Conservation (phyloP, 2,329 filamentous ascomycete genomes). For the Penicillium oxalicum region DNA sequence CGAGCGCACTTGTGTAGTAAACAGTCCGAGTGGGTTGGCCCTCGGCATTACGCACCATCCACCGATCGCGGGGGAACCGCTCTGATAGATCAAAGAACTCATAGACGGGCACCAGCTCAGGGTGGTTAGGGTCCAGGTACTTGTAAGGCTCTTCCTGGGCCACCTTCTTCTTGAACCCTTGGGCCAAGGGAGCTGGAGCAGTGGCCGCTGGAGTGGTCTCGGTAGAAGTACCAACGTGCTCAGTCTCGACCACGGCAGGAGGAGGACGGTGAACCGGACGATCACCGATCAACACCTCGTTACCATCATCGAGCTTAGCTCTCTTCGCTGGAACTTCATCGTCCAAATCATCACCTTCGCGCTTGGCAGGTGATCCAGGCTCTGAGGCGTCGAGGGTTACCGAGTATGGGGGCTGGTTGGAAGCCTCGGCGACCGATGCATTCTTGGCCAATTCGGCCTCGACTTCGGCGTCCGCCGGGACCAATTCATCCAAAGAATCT, state of each 20-base stretch:
- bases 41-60: slow-evolving; percentile 90
- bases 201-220: slow-evolving; percentile 18
- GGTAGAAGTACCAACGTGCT: slow-evolving; percentile 20
- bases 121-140: slow-evolving; percentile 68
- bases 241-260: slow-evolving; percentile 17
- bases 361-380: slow-evolving; percentile 26
- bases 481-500: slow-evolving; percentile 37
- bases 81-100: slow-evolving; percentile 78
- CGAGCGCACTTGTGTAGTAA: slow-evolving; percentile 85
- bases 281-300: slow-evolving; percentile 35
- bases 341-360: slow-evolving; percentile 29
- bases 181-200: slow-evolving; percentile 10
- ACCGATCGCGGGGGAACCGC: slow-evolving; percentile 82
- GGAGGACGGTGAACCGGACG: slow-evolving; percentile 32
- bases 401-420: slow-evolving; percentile 30
- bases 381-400: slow-evolving; percentile 22
- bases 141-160: slow-evolving; percentile 84
- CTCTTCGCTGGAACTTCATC: slow-evolving; percentile 40
- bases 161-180: slow-evolving; percentile 33
- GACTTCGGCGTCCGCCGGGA: slow-evolving; percentile 24
- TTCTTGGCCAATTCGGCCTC: slow-evolving; percentile 30
- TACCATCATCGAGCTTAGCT: slow-evolving; percentile 37
- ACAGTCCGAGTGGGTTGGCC: slow-evolving; percentile 88
- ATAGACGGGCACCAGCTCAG: slow-evolving; percentile 70
- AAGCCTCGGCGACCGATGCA: slow-evolving; percentile 30